Evolutionary conservation across 2,329 filamentous ascomycete genomes (phyloP), one percentile per base, ranked within the genome.

Genomic region (Didymella exigua): DNA sequence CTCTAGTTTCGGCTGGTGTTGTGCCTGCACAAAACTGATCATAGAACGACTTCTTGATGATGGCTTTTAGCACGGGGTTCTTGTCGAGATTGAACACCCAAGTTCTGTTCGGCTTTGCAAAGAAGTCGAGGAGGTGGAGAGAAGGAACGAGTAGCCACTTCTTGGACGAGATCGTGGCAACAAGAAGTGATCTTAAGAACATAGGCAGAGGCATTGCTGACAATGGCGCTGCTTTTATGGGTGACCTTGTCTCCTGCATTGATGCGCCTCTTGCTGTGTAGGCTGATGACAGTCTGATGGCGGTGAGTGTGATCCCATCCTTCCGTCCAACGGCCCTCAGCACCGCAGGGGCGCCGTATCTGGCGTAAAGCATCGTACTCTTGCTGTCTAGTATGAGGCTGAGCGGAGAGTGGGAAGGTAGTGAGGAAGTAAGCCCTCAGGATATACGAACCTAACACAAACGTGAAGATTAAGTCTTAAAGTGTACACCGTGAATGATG

Each of bases 1-100:
- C 76, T 44, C 79, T 79, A 4, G 96, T 89, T 74, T 96, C 89
- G 3, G 72, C 62, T 1, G 83, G 79, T 38, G 85, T 89, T 73
- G 91, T 89, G 34, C 93, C 93, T 0, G 91, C 91, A 73, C 93
- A 96, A 72, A 96, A 96, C 68, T 96, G 93, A 34, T 87, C 86
- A 75, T 96, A 96, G 64, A 96, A 90, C 0, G 90, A 95, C 69
- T 87, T 84, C 70, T 91, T 91, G 48, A 96, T 78, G 36, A 91
- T 70, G 49, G 79, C 84, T 37, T 86, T 85, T n/a, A 96, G 80
- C 1, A 93, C 38, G 0, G 85, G 85, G 69, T 96, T 96, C 44
- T 78, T 81, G 67, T 96, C 90, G 4, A 91, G 86, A 69, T 89
- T 69, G 50, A 72, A 80, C 4, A 81, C 47, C 30, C 70, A 71